Evolutionary conservation across 495 filamentous ascomycete species (phyloP).

Genomic region (Penicillium waksmanii): DNA sequence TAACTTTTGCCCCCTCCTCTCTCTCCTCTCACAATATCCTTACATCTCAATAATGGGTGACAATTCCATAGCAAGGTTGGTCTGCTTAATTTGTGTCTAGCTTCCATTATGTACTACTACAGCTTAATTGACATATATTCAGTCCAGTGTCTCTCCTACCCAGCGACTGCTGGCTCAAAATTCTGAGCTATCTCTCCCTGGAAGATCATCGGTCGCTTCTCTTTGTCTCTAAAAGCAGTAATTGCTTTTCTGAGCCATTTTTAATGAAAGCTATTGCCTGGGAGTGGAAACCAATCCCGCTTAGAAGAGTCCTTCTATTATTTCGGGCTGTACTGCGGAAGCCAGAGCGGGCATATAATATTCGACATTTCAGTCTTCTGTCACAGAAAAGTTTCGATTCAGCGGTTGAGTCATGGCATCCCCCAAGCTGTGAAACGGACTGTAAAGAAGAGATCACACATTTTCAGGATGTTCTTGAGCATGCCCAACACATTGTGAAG

Average conservation of each 20-base stretch:
- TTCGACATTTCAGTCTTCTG: conserved; percentile 14
- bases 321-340: conserved; percentile 11
- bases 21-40: too few relatives aligned
- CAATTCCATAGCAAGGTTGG: background rate
- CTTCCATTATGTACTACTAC: conserved; percentile 7
- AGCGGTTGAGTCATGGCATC: conserved; percentile 8
- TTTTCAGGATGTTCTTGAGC: conserved; percentile 14
- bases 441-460: conserved; percentile 7
- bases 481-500: conserved; percentile 14
- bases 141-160: conserved; percentile 4
- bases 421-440: conserved; percentile 9
- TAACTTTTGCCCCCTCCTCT: too few relatives aligned
- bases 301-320: conserved; percentile 11
- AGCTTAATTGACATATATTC: background rate
- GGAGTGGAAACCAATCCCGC: conserved; percentile 13
- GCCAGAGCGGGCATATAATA: conserved; percentile 11
- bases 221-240: conserved; percentile 10
- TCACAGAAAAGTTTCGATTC: conserved; percentile 9
- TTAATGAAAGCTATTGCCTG: conserved; percentile 6
- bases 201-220: conserved; percentile 14
- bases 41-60: too few relatives aligned
- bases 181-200: conserved; percentile 5
- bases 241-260: conserved; percentile 9
- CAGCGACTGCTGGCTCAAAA: conserved; percentile 14
- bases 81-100: conserved; percentile 6